A percentile compares a stretch with the other conserved stretches of the same genome.
These are phyloP conservation scores for Vanrija sp. DNA, from an alignment of 1,284 basidiomycete genomes.

Conservation along the genomic window DNA sequence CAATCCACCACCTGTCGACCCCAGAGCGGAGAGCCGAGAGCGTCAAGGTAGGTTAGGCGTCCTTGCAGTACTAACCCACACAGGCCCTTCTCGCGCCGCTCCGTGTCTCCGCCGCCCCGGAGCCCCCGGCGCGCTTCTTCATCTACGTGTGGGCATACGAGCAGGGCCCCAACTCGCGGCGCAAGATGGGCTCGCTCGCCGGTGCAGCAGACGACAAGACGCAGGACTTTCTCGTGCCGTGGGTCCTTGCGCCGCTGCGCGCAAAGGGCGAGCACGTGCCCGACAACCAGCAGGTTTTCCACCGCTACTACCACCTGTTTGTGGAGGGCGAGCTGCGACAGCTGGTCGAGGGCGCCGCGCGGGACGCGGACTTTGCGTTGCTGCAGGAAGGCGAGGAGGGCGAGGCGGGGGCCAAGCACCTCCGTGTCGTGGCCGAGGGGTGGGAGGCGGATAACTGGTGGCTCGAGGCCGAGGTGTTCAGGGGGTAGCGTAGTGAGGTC, in stretches of 20 bases:
- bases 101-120: constrained; percentile 49
- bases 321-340: constrained; percentile 66
- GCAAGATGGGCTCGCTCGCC: constrained; percentile 54
- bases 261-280: background rate
- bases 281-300: constrained; percentile 54
- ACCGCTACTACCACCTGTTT: constrained; percentile 94
- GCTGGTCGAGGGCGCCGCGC: constrained; percentile 63
- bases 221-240: constrained; percentile 67
- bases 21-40: constrained; percentile 64
- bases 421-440: constrained; percentile 64
- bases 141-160: constrained; percentile 99
- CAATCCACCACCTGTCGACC: constrained; percentile 88
- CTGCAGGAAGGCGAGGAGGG: constrained; percentile 9
- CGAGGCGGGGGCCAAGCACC: constrained; percentile 50
- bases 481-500: too few relatives aligned
- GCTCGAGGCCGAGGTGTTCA: constrained; percentile 42
- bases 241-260: constrained; percentile 51
- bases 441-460: constrained; percentile 64
- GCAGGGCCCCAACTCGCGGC: constrained; percentile 77
- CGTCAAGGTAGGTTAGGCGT: constrained; percentile 58
- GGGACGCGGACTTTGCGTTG: constrained; percentile 55
- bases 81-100: constrained; percentile 66
- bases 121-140: constrained; percentile 65
- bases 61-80: background rate
- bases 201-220: constrained; percentile 25